Evolutionary conservation across 1,284 basidiomycete species (phyloP).

Genomic region (Ceratobasidium sp.): DNA sequence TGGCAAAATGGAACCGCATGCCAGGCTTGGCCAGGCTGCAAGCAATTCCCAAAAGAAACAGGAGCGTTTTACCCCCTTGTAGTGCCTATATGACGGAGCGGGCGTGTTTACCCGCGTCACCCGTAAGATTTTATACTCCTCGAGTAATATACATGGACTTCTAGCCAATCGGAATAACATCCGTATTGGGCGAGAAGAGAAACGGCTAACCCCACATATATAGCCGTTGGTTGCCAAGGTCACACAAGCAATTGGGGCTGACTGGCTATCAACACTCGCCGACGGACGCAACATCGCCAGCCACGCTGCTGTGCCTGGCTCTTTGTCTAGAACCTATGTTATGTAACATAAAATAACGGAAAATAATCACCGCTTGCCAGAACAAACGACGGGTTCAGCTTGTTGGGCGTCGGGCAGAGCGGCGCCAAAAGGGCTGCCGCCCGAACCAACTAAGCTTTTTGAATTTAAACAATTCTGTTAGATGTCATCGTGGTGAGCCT

Average conservation of each 20-base stretch:
- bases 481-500: too few relatives aligned
- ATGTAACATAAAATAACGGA: background rate
- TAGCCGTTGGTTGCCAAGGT: slow-evolving; percentile 12
- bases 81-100: too few relatives aligned
- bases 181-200: too few relatives aligned
- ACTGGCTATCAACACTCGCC: background rate
- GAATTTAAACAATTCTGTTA: too few relatives aligned
- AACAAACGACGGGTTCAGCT: background rate
- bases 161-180: too few relatives aligned
- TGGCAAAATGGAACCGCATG: background rate
- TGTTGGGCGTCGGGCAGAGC: background rate
- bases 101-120: too few relatives aligned
- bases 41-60: too few relatives aligned
- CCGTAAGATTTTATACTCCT: too few relatives aligned
- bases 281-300: background rate
- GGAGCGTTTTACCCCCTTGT: too few relatives aligned
- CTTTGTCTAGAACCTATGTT: background rate
- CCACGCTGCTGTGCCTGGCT: background rate
- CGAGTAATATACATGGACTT: too few relatives aligned
- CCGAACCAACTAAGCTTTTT: background rate
- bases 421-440: background rate
- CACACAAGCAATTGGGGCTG: background rate
- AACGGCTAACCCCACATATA: background rate
- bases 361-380: background rate
- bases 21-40: background rate